Base-by-base conservation (phyloP, 345 rosid genomes). In the Firmiana major region DNA sequence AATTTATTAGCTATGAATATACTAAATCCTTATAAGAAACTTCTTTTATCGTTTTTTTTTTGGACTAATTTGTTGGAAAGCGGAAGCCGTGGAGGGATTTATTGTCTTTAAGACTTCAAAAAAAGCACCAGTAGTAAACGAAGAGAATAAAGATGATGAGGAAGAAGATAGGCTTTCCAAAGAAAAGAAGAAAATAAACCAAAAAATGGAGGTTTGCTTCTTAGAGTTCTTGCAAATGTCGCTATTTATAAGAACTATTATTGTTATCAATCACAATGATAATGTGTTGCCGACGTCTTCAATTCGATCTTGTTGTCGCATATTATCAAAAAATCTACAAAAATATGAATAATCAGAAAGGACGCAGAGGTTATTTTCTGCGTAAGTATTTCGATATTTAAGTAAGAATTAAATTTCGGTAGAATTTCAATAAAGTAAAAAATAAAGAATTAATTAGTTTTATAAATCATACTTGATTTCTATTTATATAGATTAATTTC, bases 81-180 rank as follows among this genome's bases (percentile, higher is more conserved):
- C 60, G 88, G 97, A 77, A 59, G 66, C 83, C 6, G 96, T 92
- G 76, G 93, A 92, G 77, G 98, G 98, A 51, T 88, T 95, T 79
- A 90, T 59, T 85, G 98, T 95, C 71, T 93, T 90, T 81, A 89
- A 84, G 83, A 78, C 81, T 75, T 86, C 93, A 71, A 87, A 85
- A 76, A 57, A 82, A 24, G 81, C 74, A 31, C 45, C 60, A 70
- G 45, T 53, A 2, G 45, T 24, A 16, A 79, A 71, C n/a, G 77
- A 89, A 77, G 76, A 75, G 70, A 79, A 77, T n/a, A 75, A 75
- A 6, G 63, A 70, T 54, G 84, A 36, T 42, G 74, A 51, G 28
- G 82, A 76, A 13, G 83, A 80, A 43, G 78, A 81, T 42, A 84
- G 75, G 58, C 59, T 75, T 59, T 59, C 79, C 34, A 80, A 77